Conservation (phyloP, 164 flowering plant genomes). For the Liquidambar formosana region DNA sequence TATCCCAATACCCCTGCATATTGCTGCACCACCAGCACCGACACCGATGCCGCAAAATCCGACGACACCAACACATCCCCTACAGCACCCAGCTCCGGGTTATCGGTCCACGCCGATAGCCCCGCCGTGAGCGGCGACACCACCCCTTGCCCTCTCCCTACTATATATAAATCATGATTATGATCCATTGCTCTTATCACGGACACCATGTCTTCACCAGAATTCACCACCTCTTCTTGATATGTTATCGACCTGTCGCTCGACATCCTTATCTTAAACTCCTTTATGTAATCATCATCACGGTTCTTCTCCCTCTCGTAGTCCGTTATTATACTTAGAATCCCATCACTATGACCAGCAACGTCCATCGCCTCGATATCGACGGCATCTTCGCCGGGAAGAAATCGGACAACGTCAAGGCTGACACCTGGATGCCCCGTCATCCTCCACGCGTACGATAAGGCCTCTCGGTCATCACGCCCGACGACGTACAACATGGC, state of each 20-base stretch:
- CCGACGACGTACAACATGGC: slow-evolving; percentile 42
- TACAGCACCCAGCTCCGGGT: slow-evolving; percentile 37
- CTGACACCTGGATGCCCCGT: slow-evolving; percentile 4
- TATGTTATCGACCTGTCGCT: slow-evolving; percentile 9
- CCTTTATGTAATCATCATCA: slow-evolving; percentile 23
- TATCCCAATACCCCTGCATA: too few relatives aligned
- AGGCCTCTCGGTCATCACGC: slow-evolving; percentile 51
- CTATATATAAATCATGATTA: slow-evolving; percentile 22
- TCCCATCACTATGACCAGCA: neutral
- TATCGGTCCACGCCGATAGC: slow-evolving; percentile 32
- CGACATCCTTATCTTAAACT: slow-evolving; percentile 15
- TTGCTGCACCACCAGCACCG: slow-evolving; percentile 39
- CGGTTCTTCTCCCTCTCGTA: slow-evolving; percentile 20
- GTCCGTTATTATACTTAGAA: slow-evolving; percentile 9
- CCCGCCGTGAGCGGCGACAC: slow-evolving; percentile 25
- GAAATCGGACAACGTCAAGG: slow-evolving; percentile 34
- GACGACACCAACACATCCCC: slow-evolving; percentile 37
- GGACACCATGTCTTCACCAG: slow-evolving; percentile 25
- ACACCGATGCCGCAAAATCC: slow-evolving; percentile 11
- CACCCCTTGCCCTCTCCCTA: slow-evolving; percentile 30
- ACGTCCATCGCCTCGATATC: neutral
- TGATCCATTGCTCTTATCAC: slow-evolving; percentile 18
- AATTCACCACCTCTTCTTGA: slow-evolving; percentile 17
- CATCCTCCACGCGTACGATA: slow-evolving; percentile 47
- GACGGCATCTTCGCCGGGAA: slow-evolving; percentile 18